Conservation (phyloP, 2,329 filamentous ascomycete genomes). For the Fusarium sp. region DNA sequence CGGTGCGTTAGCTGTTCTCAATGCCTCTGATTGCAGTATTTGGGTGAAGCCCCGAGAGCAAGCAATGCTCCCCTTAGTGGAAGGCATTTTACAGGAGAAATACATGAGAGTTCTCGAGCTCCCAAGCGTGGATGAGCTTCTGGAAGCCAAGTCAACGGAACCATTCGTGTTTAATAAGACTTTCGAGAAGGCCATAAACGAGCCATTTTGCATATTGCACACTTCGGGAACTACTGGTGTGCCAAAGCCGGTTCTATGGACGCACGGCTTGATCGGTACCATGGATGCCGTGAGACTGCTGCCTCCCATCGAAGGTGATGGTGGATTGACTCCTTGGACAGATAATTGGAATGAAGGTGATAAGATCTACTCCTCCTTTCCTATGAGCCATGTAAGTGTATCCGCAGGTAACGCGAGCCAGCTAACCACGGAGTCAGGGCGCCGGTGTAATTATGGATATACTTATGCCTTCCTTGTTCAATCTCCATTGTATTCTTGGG, state of each 20-base stretch:
- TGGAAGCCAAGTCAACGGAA: constrained; percentile 27
- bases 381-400: constrained; percentile 3
- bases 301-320: constrained; percentile 44
- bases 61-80: constrained; percentile 25
- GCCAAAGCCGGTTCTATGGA: constrained; percentile 52
- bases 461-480: constrained; percentile 49
- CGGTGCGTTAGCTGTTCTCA: constrained; percentile 46
- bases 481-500: constrained; percentile 49
- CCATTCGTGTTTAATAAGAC: constrained; percentile 39
- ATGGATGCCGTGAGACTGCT: constrained; percentile 51
- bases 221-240: constrained; percentile 55
- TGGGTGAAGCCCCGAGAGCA: constrained; percentile 42
- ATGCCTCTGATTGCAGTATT: constrained; percentile 44
- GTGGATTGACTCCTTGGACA: constrained; percentile 39
- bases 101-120: constrained; percentile 43
- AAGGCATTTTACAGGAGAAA: constrained; percentile 37
- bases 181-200: constrained; percentile 45
- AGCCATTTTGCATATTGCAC: constrained; percentile 51
- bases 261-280: constrained; percentile 46
- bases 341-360: constrained; percentile 34
- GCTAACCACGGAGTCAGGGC: constrained; percentile 28
- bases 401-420: rapidly evolving
- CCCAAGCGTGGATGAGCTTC: constrained; percentile 43
- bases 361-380: constrained; percentile 44
- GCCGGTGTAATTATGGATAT: constrained; percentile 55